These are phyloP conservation scores for Kalmanozyma brasiliensis DNA, from an alignment of 1,284 basidiomycete genomes.

Conservation along the genomic window DNA sequence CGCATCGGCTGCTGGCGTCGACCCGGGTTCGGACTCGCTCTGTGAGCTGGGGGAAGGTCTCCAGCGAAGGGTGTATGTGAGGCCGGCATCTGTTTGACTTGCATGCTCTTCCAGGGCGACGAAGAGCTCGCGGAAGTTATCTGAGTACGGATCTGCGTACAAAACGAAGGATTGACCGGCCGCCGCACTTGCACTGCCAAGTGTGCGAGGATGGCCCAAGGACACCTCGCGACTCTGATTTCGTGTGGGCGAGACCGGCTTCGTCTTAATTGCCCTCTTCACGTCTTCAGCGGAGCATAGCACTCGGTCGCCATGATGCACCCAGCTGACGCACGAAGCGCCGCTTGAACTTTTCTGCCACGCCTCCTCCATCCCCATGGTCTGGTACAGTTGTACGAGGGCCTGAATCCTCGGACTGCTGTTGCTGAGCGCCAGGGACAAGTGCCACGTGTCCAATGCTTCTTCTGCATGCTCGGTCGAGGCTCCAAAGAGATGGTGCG, in stretches of 20 bases:
- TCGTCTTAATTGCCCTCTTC: constrained; percentile 18
- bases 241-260: constrained; percentile 8
- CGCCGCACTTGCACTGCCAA: neutral
- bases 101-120: constrained; percentile 30
- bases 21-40: no score
- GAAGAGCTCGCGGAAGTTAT: constrained; percentile 54
- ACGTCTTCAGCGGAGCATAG: constrained; percentile 51
- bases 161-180: constrained; percentile 29
- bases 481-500: constrained; percentile 13
- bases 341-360: constrained; percentile 68
- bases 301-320: constrained; percentile 38
- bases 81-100: neutral
- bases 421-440: constrained; percentile 54
- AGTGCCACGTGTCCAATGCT: constrained; percentile 48
- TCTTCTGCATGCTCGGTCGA: neutral
- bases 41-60: constrained; percentile 31
- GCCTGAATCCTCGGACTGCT: constrained; percentile 57
- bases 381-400: constrained; percentile 56
- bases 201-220: constrained; percentile 46
- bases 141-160: constrained; percentile 61
- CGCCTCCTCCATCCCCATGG: constrained; percentile 20
- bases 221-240: constrained; percentile 46
- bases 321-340: constrained; percentile 52
- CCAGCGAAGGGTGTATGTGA: constrained; percentile 66
- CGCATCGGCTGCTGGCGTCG: neutral